Percentiles rank a stretch among this genome's conserved stretches.
Conservation (phyloP, 495 filamentous ascomycete genomes). For the Neurospora terricola region DNA sequence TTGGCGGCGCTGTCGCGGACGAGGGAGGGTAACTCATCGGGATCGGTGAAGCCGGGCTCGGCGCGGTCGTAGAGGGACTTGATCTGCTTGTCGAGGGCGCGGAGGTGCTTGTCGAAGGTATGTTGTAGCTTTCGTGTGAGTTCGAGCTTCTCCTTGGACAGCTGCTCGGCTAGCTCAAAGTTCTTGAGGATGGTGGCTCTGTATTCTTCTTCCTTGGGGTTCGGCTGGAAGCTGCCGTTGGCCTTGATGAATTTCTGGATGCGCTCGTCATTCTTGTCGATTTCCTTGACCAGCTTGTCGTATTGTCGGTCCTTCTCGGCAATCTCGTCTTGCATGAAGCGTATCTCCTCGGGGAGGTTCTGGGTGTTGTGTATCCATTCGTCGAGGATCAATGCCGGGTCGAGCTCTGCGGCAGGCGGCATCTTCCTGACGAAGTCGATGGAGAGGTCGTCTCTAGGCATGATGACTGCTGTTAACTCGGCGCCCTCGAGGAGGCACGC, state of each 20-base stretch:
- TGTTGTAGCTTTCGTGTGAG: conserved; percentile 67
- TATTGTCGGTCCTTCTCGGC: conserved; percentile 77
- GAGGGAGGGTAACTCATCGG: conserved; percentile 66
- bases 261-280: conserved; percentile 67
- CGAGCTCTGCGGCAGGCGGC: conserved; percentile 45
- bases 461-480: conserved; percentile 30
- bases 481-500: conserved; percentile 7
- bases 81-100: conserved; percentile 77
- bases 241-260: conserved; percentile 85
- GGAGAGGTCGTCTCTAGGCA: conserved; percentile 54
- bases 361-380: conserved; percentile 80
- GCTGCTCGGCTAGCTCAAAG: conserved; percentile 56
- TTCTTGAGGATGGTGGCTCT: conserved; percentile 59
- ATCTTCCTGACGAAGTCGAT: conserved; percentile 48
- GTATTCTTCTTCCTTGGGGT: conserved; percentile 78
- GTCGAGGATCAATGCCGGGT: conserved; percentile 83
- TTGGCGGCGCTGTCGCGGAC: conserved; percentile 49
- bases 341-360: conserved; percentile 85
- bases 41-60: conserved; percentile 63
- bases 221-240: conserved; percentile 69
- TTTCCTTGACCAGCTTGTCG: conserved; percentile 59
- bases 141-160: conserved; percentile 81
- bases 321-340: conserved; percentile 89
- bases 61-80: conserved; percentile 71
- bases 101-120: conserved; percentile 80